Percentiles rank a stretch among this genome's conserved stretches.
phyloP scores from a whole-genome alignment of 345 rosid genomes.

The Gossypium sturtianum region DNA sequence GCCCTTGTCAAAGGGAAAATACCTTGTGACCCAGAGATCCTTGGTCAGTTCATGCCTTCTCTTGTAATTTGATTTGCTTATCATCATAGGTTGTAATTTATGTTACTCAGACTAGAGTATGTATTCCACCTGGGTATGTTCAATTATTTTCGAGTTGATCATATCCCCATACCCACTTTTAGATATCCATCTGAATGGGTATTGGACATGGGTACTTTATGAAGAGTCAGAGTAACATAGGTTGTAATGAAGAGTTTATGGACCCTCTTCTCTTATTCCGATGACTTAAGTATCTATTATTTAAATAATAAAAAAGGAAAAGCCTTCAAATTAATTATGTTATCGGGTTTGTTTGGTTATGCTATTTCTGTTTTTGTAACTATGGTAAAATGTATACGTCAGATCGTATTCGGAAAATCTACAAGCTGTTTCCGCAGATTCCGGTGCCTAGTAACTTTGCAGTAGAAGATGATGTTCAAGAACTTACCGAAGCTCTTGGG shows the following conservation, averaged over 20 bases:
- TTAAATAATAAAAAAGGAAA: background rate
- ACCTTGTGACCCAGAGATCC: slow-evolving; percentile 52
- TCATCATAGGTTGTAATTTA: background rate
- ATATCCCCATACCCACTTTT: background rate
- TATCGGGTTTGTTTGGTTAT: background rate
- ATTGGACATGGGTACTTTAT: background rate
- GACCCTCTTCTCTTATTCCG: background rate
- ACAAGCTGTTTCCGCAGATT: slow-evolving; percentile 69
- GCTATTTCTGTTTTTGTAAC: slow-evolving; percentile 2
- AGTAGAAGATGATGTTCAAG: slow-evolving; percentile 66
- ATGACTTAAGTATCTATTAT: background rate
- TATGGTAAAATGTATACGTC: slow-evolving; percentile 31
- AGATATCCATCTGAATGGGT: background rate
- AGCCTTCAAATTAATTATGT: too few species aligned
- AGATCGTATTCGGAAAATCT: slow-evolving; percentile 78
- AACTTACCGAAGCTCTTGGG: slow-evolving; percentile 76
- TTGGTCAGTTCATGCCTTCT: slow-evolving; percentile 55
- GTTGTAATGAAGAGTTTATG: background rate
- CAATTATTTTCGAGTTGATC: background rate
- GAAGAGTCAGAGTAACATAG: background rate
- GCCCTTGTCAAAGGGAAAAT: slow-evolving; percentile 67
- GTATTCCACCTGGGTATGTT: background rate
- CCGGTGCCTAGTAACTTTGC: slow-evolving; percentile 65
- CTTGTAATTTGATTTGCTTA: background rate
- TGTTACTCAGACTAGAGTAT: background rate